Evolutionary conservation across 495 filamentous ascomycete species (phyloP), one percentile per base, ranked within the genome.

Genomic region (Diplogelasinospora grovesii): DNA sequence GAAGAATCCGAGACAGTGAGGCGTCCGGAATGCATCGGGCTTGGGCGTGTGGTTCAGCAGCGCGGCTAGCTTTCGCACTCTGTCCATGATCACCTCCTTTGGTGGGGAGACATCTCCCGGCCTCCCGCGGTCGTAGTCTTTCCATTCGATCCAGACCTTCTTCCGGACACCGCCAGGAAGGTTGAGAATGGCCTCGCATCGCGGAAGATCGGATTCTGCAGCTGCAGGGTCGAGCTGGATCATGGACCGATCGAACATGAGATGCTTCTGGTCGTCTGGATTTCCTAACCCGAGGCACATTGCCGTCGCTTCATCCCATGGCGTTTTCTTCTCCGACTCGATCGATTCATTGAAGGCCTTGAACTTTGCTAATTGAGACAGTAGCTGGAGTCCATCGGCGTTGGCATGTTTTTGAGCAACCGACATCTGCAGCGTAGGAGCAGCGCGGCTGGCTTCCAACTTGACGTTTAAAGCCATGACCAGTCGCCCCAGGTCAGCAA

Each of bases 311-410:
- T 57, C 49, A 26, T 63, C 59, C 46, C 41, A 54, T 5, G 54
- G 46, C 8, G 41, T 39, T 24, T 48, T 55, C 27, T 36, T 54
- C 33, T 50, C 43, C 7, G 52, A 48, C 23, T 68, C 63, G 32
- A 70, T 60, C 14, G 61, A 59, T 48, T 65, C 54, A 40, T 67
- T 70, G 45, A 70, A 70, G 9, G 65, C 66, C 51, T 70, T 70
- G 60, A 70, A 70, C 46, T 64, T 64, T 45, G 66, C 66, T 11
- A 70, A 52, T 41, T 65, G 54, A 4, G 63, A 59, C 21, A 70
- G 36, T 2, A 63, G 48, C 40, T 65, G 51, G 11, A 61, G 53
- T 1, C 56, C 54, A 27, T 55, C 49, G 15, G 54, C 58, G 27
- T 60, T 64, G 33, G 54, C 51, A 4, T 49, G 54, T 36, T 52